A percentile compares a stretch with the other conserved stretches of the same genome.
phyloP scores from a whole-genome alignment of 2,329 filamentous ascomycete genomes.

The Claviceps pazoutovae region DNA sequence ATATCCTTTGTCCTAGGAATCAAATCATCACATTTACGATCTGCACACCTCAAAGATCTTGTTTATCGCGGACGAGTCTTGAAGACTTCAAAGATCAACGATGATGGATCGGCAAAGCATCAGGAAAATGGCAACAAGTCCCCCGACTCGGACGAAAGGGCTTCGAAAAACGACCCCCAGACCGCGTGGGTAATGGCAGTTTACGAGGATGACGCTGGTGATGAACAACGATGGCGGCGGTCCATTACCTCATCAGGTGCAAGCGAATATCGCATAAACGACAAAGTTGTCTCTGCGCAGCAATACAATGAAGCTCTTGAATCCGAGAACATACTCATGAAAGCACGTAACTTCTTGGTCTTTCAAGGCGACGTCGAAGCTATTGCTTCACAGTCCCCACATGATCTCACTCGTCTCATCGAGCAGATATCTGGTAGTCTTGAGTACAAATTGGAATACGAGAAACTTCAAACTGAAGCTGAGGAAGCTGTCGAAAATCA shows the following conservation, averaged over 20 bases:
- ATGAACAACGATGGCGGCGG: conserved; percentile 92
- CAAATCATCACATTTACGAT: conserved; percentile 95
- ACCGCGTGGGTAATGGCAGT: conserved; percentile 99
- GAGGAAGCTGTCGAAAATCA: conserved; percentile 83
- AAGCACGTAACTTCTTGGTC: conserved; percentile 92
- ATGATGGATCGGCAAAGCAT: conserved; percentile 61
- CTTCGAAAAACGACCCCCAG: conserved; percentile 71
- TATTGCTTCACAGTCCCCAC: conserved; percentile 88
- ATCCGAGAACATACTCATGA: conserved; percentile 91
- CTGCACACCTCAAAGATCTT: conserved; percentile 81
- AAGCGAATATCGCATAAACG: conserved; percentile 96
- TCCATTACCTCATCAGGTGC: conserved; percentile 77
- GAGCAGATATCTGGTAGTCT: conserved; percentile 96
- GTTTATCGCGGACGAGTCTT: conserved; percentile 92
- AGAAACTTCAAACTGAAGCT: conserved; percentile 71
- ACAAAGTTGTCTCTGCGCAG: conserved; percentile 71
- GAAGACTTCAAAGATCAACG: conserved; percentile 83
- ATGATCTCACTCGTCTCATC: conserved; percentile 83
- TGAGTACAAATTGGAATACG: conserved; percentile 90
- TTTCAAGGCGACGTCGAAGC: conserved; percentile 98
- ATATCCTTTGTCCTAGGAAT: conserved; percentile 98
- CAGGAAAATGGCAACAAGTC: conserved; percentile 51
- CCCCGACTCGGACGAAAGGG: conserved; percentile 45
- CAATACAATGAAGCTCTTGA: conserved; percentile 91
- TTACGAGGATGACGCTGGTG: conserved; percentile 91